These are phyloP conservation scores for Ogataea paraovalis DNA, from an alignment of 805 yeast genomes.

Conservation along the genomic window DNA sequence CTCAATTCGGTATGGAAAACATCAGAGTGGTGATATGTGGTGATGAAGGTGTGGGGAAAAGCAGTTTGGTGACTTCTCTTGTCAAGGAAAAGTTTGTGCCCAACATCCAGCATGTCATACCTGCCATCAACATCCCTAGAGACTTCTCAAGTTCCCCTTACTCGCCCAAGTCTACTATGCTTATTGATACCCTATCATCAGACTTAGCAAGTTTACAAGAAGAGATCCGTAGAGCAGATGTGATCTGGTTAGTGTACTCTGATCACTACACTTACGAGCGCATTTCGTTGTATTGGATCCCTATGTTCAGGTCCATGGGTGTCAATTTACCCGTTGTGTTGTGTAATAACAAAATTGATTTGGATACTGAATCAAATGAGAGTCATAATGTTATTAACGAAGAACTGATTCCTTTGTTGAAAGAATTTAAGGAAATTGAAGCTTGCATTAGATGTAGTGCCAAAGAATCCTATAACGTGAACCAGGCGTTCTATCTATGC, in stretches of 20 bases:
- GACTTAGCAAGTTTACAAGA: slow-evolving; percentile 58
- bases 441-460: slow-evolving; percentile 90
- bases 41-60: slow-evolving; percentile 87
- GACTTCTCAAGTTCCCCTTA: slow-evolving; percentile 58
- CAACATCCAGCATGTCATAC: slow-evolving; percentile 71
- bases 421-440: slow-evolving; percentile 92
- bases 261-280: slow-evolving; percentile 95
- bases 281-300: slow-evolving; percentile 91
- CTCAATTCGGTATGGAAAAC: slow-evolving; percentile 33
- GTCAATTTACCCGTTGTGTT: slow-evolving; percentile 90
- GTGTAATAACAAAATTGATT: slow-evolving; percentile 61
- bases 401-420: slow-evolving; percentile 79
- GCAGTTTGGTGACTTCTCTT: slow-evolving; percentile 72
- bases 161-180: slow-evolving; percentile 61
- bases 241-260: slow-evolving; percentile 89
- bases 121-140: slow-evolving; percentile 79
- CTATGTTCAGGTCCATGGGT: slow-evolving; percentile 86
- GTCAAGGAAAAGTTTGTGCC: slow-evolving; percentile 80
- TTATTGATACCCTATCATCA: slow-evolving; percentile 76
- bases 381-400: slow-evolving; percentile 54
- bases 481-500: slow-evolving; percentile 88
- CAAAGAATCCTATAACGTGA: slow-evolving; percentile 75
- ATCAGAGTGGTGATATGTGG: slow-evolving; percentile 90
- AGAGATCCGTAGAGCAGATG: slow-evolving; percentile 82
- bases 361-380: slow-evolving; percentile 32